Conservation (phyloP, 495 filamentous ascomycete species). For the Hyaloscypha hepaticicola region DNA sequence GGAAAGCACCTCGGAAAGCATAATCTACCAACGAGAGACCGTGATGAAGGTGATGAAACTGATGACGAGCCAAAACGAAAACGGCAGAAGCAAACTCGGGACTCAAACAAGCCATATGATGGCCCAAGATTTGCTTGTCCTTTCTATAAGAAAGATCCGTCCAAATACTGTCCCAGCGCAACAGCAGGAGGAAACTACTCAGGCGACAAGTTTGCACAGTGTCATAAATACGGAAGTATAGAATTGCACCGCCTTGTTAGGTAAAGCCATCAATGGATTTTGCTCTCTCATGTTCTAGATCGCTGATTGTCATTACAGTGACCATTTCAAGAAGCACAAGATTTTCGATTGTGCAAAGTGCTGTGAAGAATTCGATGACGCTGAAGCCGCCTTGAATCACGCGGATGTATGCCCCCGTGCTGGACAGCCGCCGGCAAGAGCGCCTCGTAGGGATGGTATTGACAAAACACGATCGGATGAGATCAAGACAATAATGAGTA, state of each 20-base stretch:
- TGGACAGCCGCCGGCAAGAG: neutral
- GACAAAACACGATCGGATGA: neutral
- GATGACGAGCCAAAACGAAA: neutral
- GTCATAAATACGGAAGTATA: too few relatives aligned
- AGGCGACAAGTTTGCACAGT: too few relatives aligned
- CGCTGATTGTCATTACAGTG: neutral
- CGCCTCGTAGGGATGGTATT: neutral
- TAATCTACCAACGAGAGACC: neutral
- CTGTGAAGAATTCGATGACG: neutral
- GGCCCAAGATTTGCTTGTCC: neutral
- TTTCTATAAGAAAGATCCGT: neutral
- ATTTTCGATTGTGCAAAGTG: slow-evolving; percentile 1
- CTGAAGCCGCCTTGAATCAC: neutral
- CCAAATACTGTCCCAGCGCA: neutral
- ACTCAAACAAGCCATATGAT: neutral
- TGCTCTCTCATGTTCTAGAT: neutral
- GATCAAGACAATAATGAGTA: neutral
- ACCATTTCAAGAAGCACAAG: neutral
- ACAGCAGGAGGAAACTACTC: too few relatives aligned
- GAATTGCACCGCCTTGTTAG: too few relatives aligned
- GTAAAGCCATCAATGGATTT: too few relatives aligned
- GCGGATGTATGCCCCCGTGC: neutral
- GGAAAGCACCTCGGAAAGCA: neutral
- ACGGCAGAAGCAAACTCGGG: neutral
- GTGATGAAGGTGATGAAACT: neutral